These are phyloP conservation scores for Luzula sylvatica DNA, from an alignment of 176 grass and related monocot species.

Conservation along the genomic window DNA sequence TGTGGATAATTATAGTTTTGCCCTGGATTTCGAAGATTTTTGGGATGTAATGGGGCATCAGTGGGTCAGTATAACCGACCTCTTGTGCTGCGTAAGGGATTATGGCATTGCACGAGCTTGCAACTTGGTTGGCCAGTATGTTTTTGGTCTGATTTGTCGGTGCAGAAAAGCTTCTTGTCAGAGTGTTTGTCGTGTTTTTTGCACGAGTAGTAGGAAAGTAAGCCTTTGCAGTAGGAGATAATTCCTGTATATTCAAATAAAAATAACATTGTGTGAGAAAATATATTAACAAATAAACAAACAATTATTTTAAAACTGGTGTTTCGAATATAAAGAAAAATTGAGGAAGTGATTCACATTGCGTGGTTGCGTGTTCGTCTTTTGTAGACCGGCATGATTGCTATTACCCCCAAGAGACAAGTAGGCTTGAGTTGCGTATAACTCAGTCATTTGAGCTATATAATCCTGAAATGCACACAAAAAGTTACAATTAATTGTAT, in stretches of 20 bases:
- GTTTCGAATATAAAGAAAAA: too few relatives aligned
- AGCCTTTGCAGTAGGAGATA: constrained; percentile 11
- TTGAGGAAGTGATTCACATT: too few relatives aligned
- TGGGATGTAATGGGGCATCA: too few relatives aligned
- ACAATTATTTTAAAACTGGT: too few relatives aligned
- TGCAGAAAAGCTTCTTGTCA: background rate
- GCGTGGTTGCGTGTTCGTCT: too few relatives aligned
- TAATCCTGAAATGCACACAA: background rate
- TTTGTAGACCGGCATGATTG: too few relatives aligned
- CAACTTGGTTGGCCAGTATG: constrained; percentile 3
- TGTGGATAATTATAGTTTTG: too few relatives aligned
- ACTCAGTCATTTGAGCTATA: background rate
- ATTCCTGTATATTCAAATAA: background rate
- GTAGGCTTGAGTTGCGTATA: too few relatives aligned
- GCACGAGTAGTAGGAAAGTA: constrained; percentile 1
- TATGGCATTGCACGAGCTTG: background rate
- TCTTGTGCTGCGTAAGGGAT: background rate
- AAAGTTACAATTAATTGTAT: background rate
- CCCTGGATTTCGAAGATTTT: too few relatives aligned
- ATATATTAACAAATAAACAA: too few relatives aligned
- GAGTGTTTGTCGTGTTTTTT: background rate
- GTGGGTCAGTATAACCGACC: background rate
- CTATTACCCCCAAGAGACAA: too few relatives aligned
- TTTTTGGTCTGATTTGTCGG: background rate
- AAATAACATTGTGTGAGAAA: too few relatives aligned